A percentile compares a stretch with the other conserved stretches of the same genome.
Evolutionary conservation across 2,329 filamentous ascomycete species (phyloP).

Genomic region (Juglanconis sp.): DNA sequence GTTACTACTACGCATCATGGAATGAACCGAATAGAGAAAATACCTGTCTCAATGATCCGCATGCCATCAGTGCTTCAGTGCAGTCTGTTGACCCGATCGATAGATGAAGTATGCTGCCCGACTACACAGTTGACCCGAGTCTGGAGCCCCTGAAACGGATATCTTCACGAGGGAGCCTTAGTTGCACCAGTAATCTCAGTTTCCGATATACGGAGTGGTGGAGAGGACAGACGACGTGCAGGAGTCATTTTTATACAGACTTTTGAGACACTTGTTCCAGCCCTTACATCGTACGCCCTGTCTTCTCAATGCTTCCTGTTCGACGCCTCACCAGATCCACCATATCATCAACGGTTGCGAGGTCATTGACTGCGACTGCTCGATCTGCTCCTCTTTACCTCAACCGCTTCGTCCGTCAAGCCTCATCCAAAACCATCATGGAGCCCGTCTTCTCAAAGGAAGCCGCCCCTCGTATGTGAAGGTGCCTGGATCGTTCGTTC

Average conservation of each 20-base stretch:
- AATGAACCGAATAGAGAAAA: too few relatives aligned
- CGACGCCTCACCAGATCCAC: background rate
- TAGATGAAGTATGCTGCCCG: too few relatives aligned
- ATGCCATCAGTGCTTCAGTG: background rate
- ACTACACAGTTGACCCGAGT: too few relatives aligned
- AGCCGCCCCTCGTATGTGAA: conserved; percentile 53
- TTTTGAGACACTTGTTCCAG: background rate
- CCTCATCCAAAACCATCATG: conserved; percentile 13
- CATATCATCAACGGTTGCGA: conserved; percentile 12
- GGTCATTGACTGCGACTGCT: conserved; percentile 13
- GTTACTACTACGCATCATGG: too few relatives aligned
- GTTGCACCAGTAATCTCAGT: background rate
- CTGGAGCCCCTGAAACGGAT: background rate
- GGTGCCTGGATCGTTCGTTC: background rate
- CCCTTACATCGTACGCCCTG: background rate
- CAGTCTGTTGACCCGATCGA: background rate
- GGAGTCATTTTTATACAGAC: background rate
- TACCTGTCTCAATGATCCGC: too few relatives aligned
- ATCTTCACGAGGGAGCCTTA: background rate
- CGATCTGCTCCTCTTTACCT: conserved; percentile 1
- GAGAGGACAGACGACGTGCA: background rate
- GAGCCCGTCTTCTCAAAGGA: conserved; percentile 52
- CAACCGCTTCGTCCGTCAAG: conserved; percentile 1
- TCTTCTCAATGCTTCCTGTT: conserved; percentile 12
- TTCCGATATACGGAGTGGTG: conserved; percentile 8